phyloP scores from a whole-genome alignment of 371 early-diverging fungal genomes.

The Sporodiniella umbellata region DNA sequence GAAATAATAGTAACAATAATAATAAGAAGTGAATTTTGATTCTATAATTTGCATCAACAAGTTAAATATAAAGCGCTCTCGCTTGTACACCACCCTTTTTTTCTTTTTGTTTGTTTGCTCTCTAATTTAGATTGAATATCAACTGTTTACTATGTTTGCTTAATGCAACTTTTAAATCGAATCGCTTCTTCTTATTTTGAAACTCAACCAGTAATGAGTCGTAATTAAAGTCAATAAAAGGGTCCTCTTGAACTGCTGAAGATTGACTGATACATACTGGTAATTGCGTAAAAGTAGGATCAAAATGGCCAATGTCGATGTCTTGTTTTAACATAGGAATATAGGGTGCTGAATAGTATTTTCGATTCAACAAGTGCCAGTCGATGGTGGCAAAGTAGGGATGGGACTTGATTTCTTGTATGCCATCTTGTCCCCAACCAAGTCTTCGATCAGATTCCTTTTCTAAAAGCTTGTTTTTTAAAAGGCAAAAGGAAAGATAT shows the following conservation, averaged over 20 bases:
- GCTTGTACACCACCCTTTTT: too few species aligned
- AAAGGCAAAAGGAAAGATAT: too few species aligned
- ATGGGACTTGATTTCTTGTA: slow-evolving; percentile 62
- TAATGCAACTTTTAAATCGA: too few species aligned
- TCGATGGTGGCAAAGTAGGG: slow-evolving; percentile 63
- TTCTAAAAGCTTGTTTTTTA: slow-evolving; percentile 53
- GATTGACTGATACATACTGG: slow-evolving; percentile 42
- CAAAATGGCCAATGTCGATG: slow-evolving; percentile 61
- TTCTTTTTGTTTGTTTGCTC: too few species aligned
- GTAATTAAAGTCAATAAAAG: slow-evolving; percentile 30
- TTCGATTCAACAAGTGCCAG: slow-evolving; percentile 63
- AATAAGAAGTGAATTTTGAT: too few species aligned
- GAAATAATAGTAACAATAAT: too few species aligned
- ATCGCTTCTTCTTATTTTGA: background rate
- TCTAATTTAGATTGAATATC: too few species aligned
- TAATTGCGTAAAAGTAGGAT: slow-evolving; percentile 56
- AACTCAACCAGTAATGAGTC: background rate
- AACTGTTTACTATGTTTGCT: too few species aligned
- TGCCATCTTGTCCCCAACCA: slow-evolving; percentile 54
- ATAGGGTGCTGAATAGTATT: slow-evolving; percentile 52
- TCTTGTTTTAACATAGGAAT: slow-evolving; percentile 45
- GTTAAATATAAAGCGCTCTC: too few species aligned
- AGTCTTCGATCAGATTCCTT: slow-evolving; percentile 63
- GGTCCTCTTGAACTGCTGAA: slow-evolving; percentile 18
- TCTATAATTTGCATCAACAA: too few species aligned